phyloP scores from a whole-genome alignment of 1,284 basidiomycete genomes.

The Marasmius tenuissimus region DNA sequence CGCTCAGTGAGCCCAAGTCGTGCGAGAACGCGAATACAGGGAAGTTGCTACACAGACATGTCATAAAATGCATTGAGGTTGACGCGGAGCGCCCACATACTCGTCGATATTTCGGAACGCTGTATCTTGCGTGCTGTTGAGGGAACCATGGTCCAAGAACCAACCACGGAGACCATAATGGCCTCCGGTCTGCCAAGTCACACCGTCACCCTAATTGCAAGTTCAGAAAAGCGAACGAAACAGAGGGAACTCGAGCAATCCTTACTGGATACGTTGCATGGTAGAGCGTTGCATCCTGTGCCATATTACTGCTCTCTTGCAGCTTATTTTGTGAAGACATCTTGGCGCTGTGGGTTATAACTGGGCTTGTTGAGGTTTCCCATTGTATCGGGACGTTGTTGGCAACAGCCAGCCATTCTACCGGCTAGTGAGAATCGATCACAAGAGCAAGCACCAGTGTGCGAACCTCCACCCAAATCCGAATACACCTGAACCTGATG shows the following conservation, averaged over 20 bases:
- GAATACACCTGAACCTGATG: constrained; percentile 10
- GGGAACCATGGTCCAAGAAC: not conserved
- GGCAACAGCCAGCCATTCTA: constrained; percentile 10
- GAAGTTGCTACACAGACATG: not conserved
- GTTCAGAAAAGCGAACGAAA: not conserved
- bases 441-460: not conserved
- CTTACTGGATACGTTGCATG: not conserved
- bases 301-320: constrained; percentile 26
- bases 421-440: not conserved
- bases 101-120: not conserved
- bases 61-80: too few species aligned
- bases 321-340: constrained; percentile 9
- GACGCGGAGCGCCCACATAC: not conserved
- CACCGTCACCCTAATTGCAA: not conserved
- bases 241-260: not conserved
- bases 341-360: not conserved
- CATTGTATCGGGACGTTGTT: constrained; percentile 2
- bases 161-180: not conserved
- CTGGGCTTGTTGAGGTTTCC: constrained; percentile 2
- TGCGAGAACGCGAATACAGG: not conserved
- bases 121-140: not conserved
- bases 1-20: not conserved
- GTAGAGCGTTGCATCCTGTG: constrained; percentile 30
- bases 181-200: not conserved
- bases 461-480: constrained; percentile 10